Conservation (phyloP, 768 basidiomycete species). For the Amanita phalloides region DNA sequence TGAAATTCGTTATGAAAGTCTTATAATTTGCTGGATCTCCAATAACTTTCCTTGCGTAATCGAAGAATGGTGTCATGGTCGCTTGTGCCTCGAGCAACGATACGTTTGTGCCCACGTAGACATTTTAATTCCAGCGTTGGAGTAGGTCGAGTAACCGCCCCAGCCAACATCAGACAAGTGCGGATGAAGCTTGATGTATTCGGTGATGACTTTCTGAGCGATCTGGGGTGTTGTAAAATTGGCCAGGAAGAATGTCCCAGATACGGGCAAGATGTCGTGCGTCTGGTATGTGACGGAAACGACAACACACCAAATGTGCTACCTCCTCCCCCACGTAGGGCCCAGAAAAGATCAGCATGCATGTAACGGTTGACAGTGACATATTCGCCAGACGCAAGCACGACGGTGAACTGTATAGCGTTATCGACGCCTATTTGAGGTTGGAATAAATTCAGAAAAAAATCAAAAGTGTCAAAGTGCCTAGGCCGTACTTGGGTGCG, state of each 20-base stretch:
- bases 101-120: neutral
- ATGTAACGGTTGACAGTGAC: constrained; percentile 27
- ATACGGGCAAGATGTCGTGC: constrained; percentile 24
- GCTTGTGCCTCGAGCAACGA: neutral
- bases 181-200: neutral
- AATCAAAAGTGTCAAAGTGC: neutral
- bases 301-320: constrained; percentile 39
- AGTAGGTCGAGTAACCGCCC: constrained; percentile 9
- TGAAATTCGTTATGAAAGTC: too few relatives aligned
- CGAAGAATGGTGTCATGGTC: neutral
- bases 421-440: constrained; percentile 32
- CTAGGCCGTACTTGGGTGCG: neutral
- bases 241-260: constrained; percentile 8
- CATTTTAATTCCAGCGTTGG: neutral
- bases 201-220: neutral
- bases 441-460: neutral
- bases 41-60: neutral
- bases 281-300: constrained; percentile 35
- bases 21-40: neutral
- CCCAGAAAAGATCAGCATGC: constrained; percentile 38
- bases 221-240: neutral
- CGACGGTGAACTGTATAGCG: constrained; percentile 30
- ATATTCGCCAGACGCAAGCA: constrained; percentile 29
- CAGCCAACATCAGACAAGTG: neutral
- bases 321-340: constrained; percentile 16